Conservation (phyloP, 106 monocot genomes). For the Platanthera guangdongensis region DNA sequence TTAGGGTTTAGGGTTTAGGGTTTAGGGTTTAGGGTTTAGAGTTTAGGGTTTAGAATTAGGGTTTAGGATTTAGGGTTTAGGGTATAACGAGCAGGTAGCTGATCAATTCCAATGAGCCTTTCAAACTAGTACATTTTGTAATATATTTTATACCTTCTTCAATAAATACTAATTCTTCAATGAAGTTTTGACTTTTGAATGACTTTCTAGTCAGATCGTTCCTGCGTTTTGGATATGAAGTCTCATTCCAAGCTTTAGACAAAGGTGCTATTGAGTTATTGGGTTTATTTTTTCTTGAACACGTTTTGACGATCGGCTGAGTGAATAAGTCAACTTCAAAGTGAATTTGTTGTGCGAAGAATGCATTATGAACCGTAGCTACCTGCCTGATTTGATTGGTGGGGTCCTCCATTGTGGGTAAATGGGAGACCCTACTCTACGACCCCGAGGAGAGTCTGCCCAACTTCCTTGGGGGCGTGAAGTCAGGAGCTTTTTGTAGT, state of each 20-base stretch:
- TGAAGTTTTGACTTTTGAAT: constrained; percentile 3
- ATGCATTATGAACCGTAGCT: neutral
- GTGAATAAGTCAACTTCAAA: constrained; percentile 9
- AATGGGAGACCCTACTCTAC: constrained; percentile 23
- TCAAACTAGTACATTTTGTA: constrained; percentile 3
- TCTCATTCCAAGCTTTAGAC: constrained; percentile 15
- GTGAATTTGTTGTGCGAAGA: constrained; percentile 6
- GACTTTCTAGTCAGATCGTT: constrained; percentile 11
- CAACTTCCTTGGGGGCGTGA: constrained; percentile 12
- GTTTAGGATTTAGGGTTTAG: too few relatives aligned
- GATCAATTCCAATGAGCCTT: too few relatives aligned
- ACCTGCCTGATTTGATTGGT: neutral
- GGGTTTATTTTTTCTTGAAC: constrained; percentile 6
- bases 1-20: too few relatives aligned
- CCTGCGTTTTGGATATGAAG: neutral
- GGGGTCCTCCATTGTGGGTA: neutral
- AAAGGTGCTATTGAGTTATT: constrained; percentile 9
- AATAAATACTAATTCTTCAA: neutral
- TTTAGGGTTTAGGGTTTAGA: too few relatives aligned
- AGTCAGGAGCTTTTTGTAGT: constrained; percentile 9
- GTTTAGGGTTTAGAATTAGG: too few relatives aligned
- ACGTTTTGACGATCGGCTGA: constrained; percentile 3
- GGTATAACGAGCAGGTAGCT: too few relatives aligned
- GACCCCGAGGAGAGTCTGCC: constrained; percentile 10
- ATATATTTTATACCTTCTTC: neutral